Conservation (phyloP, 1,139 yeast species). For the Kazachstania sp. region DNA sequence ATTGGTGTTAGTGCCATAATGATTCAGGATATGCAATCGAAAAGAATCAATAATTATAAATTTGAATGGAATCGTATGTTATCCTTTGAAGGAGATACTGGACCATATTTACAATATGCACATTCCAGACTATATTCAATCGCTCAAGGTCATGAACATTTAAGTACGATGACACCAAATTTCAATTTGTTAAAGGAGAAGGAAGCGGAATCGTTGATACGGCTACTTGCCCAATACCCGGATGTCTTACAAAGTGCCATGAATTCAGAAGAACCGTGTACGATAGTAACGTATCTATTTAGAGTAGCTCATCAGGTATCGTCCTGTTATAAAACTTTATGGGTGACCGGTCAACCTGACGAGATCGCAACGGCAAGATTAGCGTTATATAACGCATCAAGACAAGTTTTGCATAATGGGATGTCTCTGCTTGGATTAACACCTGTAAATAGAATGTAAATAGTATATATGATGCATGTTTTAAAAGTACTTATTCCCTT, state of each 20-base stretch:
- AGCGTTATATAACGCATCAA: slow-evolving; percentile 83
- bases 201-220: slow-evolving; percentile 60
- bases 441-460: slow-evolving; percentile 96
- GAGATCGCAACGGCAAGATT: slow-evolving; percentile 84
- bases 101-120: slow-evolving; percentile 97
- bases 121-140: slow-evolving; percentile 94
- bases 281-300: slow-evolving; percentile 89
- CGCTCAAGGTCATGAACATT: slow-evolving; percentile 63
- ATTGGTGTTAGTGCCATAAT: slow-evolving; percentile 95
- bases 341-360: slow-evolving; percentile 95
- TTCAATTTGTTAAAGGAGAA: slow-evolving; percentile 65
- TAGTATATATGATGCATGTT: not conserved
- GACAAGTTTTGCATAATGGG: slow-evolving; percentile 85
- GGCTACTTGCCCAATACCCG: slow-evolving; percentile 84
- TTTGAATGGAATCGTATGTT: slow-evolving; percentile 98
- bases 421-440: slow-evolving; percentile 85
- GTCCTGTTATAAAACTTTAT: slow-evolving; percentile 84
- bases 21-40: slow-evolving; percentile 98
- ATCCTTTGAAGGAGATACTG: slow-evolving; percentile 98
- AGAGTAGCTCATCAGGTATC: slow-evolving; percentile 88
- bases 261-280: slow-evolving; percentile 84
- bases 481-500: too few species aligned
- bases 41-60: slow-evolving; percentile 90
- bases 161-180: slow-evolving; percentile 50
- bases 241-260: slow-evolving; percentile 77